Percentiles rank a stretch among this genome's conserved stretches.
Evolutionary conservation across 176 grass and related monocot species (phyloP).

Genomic region (Oryza coarctata): DNA sequence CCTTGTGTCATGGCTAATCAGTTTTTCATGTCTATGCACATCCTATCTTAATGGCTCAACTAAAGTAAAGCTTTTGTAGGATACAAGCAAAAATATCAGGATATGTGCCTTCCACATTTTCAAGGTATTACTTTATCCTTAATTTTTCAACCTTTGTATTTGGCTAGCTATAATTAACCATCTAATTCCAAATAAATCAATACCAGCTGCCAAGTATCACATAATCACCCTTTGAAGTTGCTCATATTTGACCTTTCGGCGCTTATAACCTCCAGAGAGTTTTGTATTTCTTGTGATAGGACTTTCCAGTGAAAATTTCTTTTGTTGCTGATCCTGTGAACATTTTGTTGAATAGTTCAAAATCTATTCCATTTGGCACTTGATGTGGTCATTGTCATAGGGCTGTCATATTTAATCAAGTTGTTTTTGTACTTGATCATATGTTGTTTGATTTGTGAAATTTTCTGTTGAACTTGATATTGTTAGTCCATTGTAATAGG

Average conservation of each 20-base stretch:
- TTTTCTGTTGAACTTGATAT: neutral
- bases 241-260: neutral
- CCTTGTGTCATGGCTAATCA: neutral
- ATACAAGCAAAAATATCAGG: constrained; percentile 99
- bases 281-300: neutral
- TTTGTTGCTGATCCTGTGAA: neutral
- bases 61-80: constrained; percentile 48
- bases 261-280: neutral
- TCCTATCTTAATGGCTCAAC: constrained; percentile 22
- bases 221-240: neutral
- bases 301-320: neutral
- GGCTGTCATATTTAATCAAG: neutral
- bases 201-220: neutral
- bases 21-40: constrained; percentile 5
- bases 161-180: neutral
- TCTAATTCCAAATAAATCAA: neutral
- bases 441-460: constrained; percentile 4
- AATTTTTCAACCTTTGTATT: neutral
- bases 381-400: neutral
- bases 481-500: neutral
- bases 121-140: constrained; percentile 65
- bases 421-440: neutral
- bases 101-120: constrained; percentile 96
- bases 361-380: neutral
- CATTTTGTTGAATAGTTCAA: neutral